Base-by-base conservation (phyloP, 169 alveolate species). In the Neospora caninum region DNA sequence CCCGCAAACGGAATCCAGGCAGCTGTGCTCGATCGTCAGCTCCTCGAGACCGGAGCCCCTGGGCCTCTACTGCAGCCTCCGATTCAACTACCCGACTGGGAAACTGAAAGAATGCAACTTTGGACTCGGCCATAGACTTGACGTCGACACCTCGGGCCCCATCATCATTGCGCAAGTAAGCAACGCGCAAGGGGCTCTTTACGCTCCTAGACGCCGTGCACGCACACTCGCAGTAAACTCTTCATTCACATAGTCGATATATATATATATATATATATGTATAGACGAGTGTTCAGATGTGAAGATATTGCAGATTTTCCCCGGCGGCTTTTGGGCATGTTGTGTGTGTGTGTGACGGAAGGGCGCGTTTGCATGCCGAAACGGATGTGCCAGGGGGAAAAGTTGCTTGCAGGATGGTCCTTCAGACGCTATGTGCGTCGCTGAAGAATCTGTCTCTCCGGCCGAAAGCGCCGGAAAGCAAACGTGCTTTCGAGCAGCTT, bases 61-160 rank as follows among this genome's bases (percentile, higher is more conserved):
- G 41, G 89, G 89, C 53, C 67, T 82, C 18, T 82, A 82, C 64
- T 82, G 89, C 64, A 82, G 89, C 39, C 64, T 82, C 38, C 53
- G 89, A 18, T 82, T 82, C 89, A 42, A 42, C 64, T 82, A 82
- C 89, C 89, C 89, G 39, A 82, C 89, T 4, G 89, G 89, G 43
- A 86, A 86, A 25, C 29, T 42, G 80, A 49, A 49, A n/a, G 91
- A 86, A 42, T 42, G 91, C 78, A 86, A 49, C 80, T 54, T 34
- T 58, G 92, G 92, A 36, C 39, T 87, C 53, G 92, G 67, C 53
- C 92, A 87, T 36, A 38, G 92, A 7, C 92, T 87, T 39, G 92
- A 87, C 82, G 92, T 87, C n/a, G 92, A 87, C 54, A 87, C 92
- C 13, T 54, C 83, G 25, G 92, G 92, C n/a, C 92, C 92, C 10